phyloP scores from a whole-genome alignment of 805 yeast genomes.

The Candida germanica region DNA sequence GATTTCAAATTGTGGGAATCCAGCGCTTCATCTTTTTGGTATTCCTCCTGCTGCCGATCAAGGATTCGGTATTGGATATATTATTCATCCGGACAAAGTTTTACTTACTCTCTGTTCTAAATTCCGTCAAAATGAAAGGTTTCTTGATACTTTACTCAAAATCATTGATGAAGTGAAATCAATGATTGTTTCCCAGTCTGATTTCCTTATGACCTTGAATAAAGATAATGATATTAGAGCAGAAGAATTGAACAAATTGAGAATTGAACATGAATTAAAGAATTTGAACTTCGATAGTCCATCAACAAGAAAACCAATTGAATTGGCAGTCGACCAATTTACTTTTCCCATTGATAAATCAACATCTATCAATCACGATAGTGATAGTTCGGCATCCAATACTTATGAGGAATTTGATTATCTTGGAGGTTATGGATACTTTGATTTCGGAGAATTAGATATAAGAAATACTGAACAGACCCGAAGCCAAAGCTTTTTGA shows the following conservation, averaged over 20 bases:
- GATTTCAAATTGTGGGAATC: conserved; percentile 90
- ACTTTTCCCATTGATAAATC: conserved; percentile 16
- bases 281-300: conserved; percentile 21
- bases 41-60: conserved; percentile 88
- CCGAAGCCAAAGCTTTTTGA: conserved; percentile 29
- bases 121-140: conserved; percentile 82
- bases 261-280: conserved; percentile 35
- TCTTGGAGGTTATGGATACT: conserved; percentile 86
- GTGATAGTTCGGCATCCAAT: conserved; percentile 2
- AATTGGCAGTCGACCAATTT: conserved; percentile 17
- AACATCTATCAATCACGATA: background rate
- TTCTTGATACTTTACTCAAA: conserved; percentile 62
- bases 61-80: conserved; percentile 92
- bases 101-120: conserved; percentile 82
- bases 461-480: conserved; percentile 43
- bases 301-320: conserved; percentile 24
- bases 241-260: conserved; percentile 29
- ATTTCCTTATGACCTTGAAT: conserved; percentile 25
- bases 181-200: conserved; percentile 40
- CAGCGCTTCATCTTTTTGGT: conserved; percentile 81
- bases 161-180: conserved; percentile 58
- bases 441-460: conserved; percentile 68
- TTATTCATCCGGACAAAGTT: conserved; percentile 75
- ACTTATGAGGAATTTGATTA: conserved; percentile 17
- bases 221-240: conserved; percentile 31